Conservation (phyloP, 2,329 filamentous ascomycete genomes). For the Cladobotryum protrusum region DNA sequence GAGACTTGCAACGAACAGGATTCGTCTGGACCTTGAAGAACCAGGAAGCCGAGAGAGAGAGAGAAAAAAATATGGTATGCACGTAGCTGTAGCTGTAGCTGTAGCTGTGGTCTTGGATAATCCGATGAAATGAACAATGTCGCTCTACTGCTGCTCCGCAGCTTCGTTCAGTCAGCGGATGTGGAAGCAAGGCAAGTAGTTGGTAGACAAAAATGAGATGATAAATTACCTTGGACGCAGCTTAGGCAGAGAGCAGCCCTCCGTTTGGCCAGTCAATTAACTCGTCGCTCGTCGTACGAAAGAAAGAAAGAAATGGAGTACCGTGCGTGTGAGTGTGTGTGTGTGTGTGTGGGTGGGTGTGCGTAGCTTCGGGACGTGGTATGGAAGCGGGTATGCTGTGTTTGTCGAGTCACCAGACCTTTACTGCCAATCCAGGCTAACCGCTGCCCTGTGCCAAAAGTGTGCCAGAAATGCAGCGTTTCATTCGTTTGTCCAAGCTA, state of each 20-base stretch:
- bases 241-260: constrained; percentile 6
- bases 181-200: not conserved
- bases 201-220: not conserved
- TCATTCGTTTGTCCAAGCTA: constrained; percentile 26
- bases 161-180: constrained; percentile 5
- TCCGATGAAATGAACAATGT: too few relatives aligned
- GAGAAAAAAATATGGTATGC: not conserved
- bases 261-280: not conserved
- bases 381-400: constrained; percentile 13
- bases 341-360: constrained; percentile 3
- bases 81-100: not conserved
- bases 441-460: constrained; percentile 17
- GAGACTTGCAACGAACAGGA: not conserved
- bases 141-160: not conserved
- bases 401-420: constrained; percentile 19
- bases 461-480: constrained; percentile 18
- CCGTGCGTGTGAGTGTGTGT: constrained; percentile 9
- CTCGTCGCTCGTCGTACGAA: constrained; percentile 3
- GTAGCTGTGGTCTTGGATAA: not conserved
- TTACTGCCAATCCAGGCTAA: constrained; percentile 19
- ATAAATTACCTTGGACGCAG: constrained; percentile 3
- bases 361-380: constrained; percentile 11
- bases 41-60: not conserved
- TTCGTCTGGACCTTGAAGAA: constrained; percentile 5
- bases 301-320: constrained; percentile 2